Evolutionary conservation across 2,329 filamentous ascomycete genomes (phyloP), one percentile per base, ranked within the genome.

Genomic region (Apiospora rasikravindrae): DNA sequence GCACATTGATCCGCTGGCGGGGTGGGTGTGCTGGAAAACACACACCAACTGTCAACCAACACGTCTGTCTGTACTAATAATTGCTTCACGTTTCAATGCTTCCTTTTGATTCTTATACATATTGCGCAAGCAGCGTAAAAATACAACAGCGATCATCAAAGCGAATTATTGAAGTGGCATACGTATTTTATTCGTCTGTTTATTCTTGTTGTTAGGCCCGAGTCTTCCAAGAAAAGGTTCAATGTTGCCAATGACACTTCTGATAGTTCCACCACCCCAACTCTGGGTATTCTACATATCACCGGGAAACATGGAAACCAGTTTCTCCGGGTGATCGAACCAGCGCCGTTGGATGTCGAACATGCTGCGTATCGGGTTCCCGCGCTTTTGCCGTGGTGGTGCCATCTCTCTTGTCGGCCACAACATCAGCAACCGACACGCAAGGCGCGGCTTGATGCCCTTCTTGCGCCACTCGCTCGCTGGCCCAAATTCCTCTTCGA

Each of bases 21-120:
- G 26, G 51, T 57, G 51, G 51, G 51, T 57, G 51, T 33, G 53
- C 53, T 61, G 53, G 16, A 49, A 47, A 19, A 61, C 53, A 61
- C 53, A 61, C 53, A n/a, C 53, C 53, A 61, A 33, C 53, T 37
- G 33, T 14, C n/a, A 53, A 53, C 49, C 26, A n/a, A 49, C 45
- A 49, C 45, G 45, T 49, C 45, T 49, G 45, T 49, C 45, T 8
- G 22, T 49, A n/a, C 45, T 49, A 7, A 7, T n/a, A 22, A n/a
- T 19, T n/a, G 2, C 26, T 37, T 19, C 53, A 61, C 51, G 26
- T 29, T 57, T 19, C n/a, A 7, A 7, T 53, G 51, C 51, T 53
- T 26, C 49, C 13, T 26, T 16, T 26, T 14, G 4, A 26, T 26
- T n/a, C n/a, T n/a, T n/a, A n/a, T n/a, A n/a, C 24, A 53, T 24